Percentiles rank a stretch among this genome's conserved stretches.
Conservation (phyloP, 2,329 filamentous ascomycete species). For the Coniella vitis region DNA sequence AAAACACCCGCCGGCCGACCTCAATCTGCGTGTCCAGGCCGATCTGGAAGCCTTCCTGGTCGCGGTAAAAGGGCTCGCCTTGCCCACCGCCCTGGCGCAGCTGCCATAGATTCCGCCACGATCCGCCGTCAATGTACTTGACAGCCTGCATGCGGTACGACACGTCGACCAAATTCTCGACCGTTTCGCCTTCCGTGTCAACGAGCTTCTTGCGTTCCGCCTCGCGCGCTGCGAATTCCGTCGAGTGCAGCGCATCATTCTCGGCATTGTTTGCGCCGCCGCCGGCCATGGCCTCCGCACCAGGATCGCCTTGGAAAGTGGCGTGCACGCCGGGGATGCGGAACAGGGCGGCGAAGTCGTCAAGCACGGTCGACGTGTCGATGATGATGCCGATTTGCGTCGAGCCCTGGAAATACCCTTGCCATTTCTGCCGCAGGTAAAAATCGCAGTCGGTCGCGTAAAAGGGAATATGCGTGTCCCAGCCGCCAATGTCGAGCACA, state of each 20-base stretch:
- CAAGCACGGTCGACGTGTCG: constrained; percentile 34
- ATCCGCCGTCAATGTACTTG: constrained; percentile 33
- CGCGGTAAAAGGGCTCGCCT: constrained; percentile 48
- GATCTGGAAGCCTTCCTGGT: constrained; percentile 37
- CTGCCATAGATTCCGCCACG: constrained; percentile 47
- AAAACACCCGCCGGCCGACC: constrained; percentile 33
- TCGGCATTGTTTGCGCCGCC: constrained; percentile 21
- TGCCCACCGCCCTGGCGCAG: constrained; percentile 41
- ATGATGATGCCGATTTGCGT: constrained; percentile 33
- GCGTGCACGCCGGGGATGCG: constrained; percentile 30
- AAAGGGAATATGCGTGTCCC: constrained; percentile 45
- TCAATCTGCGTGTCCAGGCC: constrained; percentile 40
- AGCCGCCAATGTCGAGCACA: constrained; percentile 37
- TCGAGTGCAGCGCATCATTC: constrained; percentile 24
- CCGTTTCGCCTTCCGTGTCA: constrained; percentile 23
- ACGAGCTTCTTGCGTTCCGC: constrained; percentile 28
- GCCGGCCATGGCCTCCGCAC: constrained; percentile 21
- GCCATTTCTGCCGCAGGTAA: constrained; percentile 36
- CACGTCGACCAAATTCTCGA: constrained; percentile 22
- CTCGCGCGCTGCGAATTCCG: constrained; percentile 26
- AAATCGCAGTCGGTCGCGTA: constrained; percentile 44
- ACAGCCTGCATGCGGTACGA: constrained; percentile 34
- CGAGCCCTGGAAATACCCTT: constrained; percentile 33
- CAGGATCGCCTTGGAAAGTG: constrained; percentile 27
- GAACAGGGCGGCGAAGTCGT: constrained; percentile 36